Conservation (phyloP, 2,329 filamentous ascomycete species). For the Colletotrichum australisinense region DNA sequence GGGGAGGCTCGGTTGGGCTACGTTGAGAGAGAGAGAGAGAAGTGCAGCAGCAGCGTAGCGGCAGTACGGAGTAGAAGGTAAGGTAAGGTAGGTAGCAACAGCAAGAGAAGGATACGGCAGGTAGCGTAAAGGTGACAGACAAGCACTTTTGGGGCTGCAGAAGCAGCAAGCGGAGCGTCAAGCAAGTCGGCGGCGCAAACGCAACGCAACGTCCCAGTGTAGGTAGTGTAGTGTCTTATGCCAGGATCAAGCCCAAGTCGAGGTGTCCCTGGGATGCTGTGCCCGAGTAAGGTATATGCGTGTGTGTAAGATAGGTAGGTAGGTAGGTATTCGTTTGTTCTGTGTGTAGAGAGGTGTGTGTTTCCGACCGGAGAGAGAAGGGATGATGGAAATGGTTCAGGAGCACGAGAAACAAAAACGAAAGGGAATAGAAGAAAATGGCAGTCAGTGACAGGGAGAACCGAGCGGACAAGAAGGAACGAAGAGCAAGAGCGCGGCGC, state of each 20-base stretch:
- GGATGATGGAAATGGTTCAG: background rate
- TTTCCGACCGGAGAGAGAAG: background rate
- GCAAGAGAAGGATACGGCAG: background rate
- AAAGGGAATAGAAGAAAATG: background rate
- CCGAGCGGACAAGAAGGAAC: background rate
- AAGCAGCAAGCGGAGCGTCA: background rate
- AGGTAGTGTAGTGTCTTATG: too few species aligned
- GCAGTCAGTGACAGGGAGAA: background rate
- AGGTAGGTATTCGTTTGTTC: background rate
- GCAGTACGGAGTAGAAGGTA: too few species aligned
- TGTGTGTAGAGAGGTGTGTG: background rate
- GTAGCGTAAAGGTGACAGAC: background rate
- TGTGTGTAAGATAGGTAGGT: too few species aligned
- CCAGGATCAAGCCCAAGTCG: background rate
- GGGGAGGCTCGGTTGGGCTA: conserved; percentile 29
- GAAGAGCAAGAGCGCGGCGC: background rate
- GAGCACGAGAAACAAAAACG: background rate
- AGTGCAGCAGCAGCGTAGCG: background rate
- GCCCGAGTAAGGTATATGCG: background rate
- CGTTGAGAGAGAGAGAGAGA: background rate
- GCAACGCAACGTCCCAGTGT: background rate
- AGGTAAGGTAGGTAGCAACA: background rate
- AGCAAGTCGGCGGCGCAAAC: background rate
- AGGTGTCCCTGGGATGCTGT: background rate
- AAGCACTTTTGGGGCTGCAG: background rate